Percentiles rank a stretch among this genome's conserved stretches.
phyloP scores from a whole-genome alignment of 2,329 filamentous ascomycete species.

The Dactylellina leptospora region DNA sequence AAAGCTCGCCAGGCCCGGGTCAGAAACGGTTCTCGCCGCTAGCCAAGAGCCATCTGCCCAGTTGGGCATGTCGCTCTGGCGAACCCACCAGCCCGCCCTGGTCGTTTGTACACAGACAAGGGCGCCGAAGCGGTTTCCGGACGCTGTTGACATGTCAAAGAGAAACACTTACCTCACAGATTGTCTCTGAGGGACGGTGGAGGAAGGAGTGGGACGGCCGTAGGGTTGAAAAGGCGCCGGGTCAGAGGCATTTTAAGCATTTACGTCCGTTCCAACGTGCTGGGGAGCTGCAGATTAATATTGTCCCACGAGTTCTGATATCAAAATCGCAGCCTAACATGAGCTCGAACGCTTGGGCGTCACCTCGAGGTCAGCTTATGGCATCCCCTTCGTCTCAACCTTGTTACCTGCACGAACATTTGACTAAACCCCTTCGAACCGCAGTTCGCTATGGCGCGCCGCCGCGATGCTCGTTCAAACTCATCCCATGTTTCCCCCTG shows the following conservation, averaged over 20 bases:
- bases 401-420: no score
- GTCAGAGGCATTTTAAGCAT: slow-evolving; percentile 5
- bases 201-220: not conserved
- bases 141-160: slow-evolving; percentile 10
- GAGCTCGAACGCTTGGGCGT: no score
- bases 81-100: not conserved
- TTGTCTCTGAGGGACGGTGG: slow-evolving; percentile 1
- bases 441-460: no score
- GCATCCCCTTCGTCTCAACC: not conserved
- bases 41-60: slow-evolving; percentile 7
- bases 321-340: no score
- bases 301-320: no score
- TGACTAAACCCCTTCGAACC: no score
- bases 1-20: not conserved
- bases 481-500: no score
- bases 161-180: slow-evolving; percentile 21
- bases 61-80: slow-evolving; percentile 5
- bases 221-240: not conserved
- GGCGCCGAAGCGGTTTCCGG: not conserved
- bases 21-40: not conserved
- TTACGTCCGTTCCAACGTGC: not conserved
- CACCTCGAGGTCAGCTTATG: not conserved
- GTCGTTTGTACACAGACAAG: not conserved
- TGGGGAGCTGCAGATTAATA: not conserved
- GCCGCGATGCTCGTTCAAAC: no score